Evolutionary conservation across 768 basidiomycete species (phyloP).

Genomic region (Tricholoma saponaceum): DNA sequence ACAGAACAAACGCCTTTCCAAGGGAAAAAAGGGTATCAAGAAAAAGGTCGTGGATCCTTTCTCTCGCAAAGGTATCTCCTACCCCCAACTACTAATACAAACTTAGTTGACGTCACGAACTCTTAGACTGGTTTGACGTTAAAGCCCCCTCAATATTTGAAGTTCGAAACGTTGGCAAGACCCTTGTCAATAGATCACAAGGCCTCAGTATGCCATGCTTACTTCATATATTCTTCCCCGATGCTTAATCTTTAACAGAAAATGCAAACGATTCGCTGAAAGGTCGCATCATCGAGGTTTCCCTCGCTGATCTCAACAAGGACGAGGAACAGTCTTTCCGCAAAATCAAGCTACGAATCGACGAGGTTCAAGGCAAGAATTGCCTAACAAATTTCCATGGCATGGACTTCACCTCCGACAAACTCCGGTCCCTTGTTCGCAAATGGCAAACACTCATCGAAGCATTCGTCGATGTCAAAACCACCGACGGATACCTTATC

Average conservation of each 20-base stretch:
- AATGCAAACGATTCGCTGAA: conserved; percentile 98
- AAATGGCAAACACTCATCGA: conserved; percentile 99
- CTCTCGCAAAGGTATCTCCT: conserved; percentile 86
- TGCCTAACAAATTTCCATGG: conserved; percentile 99
- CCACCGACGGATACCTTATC: conserved; percentile 98
- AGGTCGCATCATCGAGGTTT: conserved; percentile 94
- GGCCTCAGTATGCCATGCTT: conserved; percentile 79
- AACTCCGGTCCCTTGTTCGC: conserved; percentile 98
- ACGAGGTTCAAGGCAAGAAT: conserved; percentile 97
- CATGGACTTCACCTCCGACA: conserved; percentile 99
- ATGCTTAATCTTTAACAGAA: conserved; percentile 46
- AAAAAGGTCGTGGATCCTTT: conserved; percentile 99
- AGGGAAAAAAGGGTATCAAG: conserved; percentile 99
- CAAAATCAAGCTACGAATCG: conserved; percentile 98
- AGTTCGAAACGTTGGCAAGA: conserved; percentile 95
- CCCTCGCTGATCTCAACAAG: conserved; percentile 96
- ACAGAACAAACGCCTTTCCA: conserved; percentile 96
- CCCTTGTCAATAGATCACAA: conserved; percentile 95
- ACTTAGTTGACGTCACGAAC: conserved; percentile 1
- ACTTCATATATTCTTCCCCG: neutral
- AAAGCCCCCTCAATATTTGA: conserved; percentile 99
- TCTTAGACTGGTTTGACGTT: conserved; percentile 97
- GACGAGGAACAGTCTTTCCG: conserved; percentile 99
- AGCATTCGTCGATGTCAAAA: conserved; percentile 98
- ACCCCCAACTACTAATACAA: neutral